These are phyloP conservation scores for Collybia sordida DNA, from an alignment of 768 basidiomycete genomes.

Conservation along the genomic window DNA sequence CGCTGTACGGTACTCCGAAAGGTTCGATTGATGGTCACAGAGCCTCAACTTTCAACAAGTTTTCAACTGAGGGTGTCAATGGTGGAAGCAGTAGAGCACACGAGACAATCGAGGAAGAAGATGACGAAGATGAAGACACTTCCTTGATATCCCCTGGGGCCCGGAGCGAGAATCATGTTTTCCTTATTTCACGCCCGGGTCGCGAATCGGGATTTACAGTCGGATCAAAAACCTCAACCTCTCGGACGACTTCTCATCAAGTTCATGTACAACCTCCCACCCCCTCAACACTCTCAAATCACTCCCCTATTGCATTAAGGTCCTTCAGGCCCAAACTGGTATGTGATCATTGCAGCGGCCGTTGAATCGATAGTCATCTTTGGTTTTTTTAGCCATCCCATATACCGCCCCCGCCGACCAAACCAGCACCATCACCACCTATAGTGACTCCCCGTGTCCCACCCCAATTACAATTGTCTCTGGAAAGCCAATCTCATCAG, in stretches of 20 bases:
- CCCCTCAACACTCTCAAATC: conserved; percentile 13
- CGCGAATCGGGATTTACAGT: conserved; percentile 11
- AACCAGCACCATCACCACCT: conserved; percentile 15
- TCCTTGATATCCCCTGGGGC: conserved; percentile 13
- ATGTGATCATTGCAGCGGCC: neutral
- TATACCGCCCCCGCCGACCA: conserved; percentile 16
- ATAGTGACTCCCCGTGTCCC: neutral
- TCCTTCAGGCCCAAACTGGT: neutral
- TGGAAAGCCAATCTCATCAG: neutral
- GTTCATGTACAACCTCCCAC: conserved; percentile 19
- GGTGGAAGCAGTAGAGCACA: neutral
- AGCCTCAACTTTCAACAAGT: neutral
- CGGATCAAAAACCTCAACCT: conserved; percentile 15
- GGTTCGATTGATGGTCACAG: no score
- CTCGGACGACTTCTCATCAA: conserved; percentile 5
- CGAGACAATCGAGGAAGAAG: conserved; percentile 16
- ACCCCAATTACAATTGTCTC: neutral
- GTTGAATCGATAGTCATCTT: neutral
- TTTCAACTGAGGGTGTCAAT: conserved; percentile 3
- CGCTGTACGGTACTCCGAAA: conserved; percentile 3
- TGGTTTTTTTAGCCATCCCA: neutral
- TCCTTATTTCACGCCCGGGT: conserved; percentile 16
- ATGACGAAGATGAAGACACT: conserved; percentile 10
- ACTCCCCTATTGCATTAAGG: neutral
- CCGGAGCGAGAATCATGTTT: conserved; percentile 11